phyloP scores from a whole-genome alignment of 1,284 basidiomycete species.

The Rhodotorula sp. region DNA sequence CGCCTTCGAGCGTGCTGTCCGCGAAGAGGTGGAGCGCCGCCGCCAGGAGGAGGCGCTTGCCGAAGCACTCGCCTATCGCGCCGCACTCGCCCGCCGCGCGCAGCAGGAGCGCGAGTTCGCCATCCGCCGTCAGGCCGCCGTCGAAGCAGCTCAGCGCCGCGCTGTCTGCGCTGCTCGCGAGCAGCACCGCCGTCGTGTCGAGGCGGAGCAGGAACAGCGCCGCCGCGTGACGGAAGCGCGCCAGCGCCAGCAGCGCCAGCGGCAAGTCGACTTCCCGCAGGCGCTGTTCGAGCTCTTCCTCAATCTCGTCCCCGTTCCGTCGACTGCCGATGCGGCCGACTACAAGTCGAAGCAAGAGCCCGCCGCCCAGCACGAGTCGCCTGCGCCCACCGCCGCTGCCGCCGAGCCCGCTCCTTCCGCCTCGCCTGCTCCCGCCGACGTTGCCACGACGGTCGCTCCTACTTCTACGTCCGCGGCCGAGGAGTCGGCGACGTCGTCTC shows the following conservation, averaged over 20 bases:
- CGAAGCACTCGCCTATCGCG: slow-evolving; percentile 7
- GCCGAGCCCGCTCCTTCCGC: not conserved
- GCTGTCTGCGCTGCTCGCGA: not conserved
- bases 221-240: slow-evolving; percentile 2
- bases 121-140: not conserved
- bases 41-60: not conserved
- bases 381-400: not conserved
- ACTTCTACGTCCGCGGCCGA: not conserved
- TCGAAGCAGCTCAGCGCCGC: not conserved
- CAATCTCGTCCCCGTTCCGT: not conserved
- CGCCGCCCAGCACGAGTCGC: not conserved
- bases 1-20: slow-evolving; percentile 8
- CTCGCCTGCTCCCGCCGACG: not conserved
- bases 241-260: slow-evolving; percentile 9
- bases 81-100: not conserved
- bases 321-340: not conserved
- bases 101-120: slow-evolving; percentile 1
- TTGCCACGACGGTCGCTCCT: not conserved
- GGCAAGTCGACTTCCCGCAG: not conserved
- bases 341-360: not conserved
- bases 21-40: slow-evolving; percentile 2
- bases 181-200: slow-evolving; percentile 9
- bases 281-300: slow-evolving; percentile 9
- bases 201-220: slow-evolving; percentile 18
- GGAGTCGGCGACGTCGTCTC: not conserved